Percentiles rank a stretch among this genome's conserved stretches.
Conservation (phyloP, 306 rosid species). For the Carpinus fangiana region DNA sequence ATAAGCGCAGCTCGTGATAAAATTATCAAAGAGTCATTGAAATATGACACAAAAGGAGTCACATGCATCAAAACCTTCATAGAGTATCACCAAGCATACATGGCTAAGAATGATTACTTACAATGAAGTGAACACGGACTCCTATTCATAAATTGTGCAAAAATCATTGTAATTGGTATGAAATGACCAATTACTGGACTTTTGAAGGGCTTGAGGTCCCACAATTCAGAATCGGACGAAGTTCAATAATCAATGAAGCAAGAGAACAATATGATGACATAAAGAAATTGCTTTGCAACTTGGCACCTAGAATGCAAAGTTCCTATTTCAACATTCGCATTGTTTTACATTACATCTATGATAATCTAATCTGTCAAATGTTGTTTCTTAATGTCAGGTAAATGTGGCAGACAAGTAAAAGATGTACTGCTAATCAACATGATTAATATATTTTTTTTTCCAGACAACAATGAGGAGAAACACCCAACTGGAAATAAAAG, state of each 20-base stretch:
- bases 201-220: not conserved
- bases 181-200: no score
- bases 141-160: no score
- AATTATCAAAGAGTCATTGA: no score
- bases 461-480: not conserved
- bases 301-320: not conserved
- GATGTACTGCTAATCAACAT: not conserved
- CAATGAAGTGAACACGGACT: no score
- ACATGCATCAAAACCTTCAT: no score
- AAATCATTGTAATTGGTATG: no score
- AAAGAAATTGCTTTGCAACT: not conserved
- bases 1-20: no score
- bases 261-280: not conserved
- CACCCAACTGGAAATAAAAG: not conserved
- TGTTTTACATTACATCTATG: not conserved
- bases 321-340: not conserved
- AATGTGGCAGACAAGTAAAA: conserved; percentile 1
- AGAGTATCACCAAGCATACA: no score
- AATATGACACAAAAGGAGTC: no score
- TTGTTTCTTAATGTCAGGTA: not conserved
- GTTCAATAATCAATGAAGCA: not conserved
- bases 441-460: not conserved
- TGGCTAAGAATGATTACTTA: no score
- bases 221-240: not conserved
- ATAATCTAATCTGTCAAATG: not conserved